Conservation (phyloP, 768 basidiomycete genomes). For the Omphalotus guepiniiformis region DNA sequence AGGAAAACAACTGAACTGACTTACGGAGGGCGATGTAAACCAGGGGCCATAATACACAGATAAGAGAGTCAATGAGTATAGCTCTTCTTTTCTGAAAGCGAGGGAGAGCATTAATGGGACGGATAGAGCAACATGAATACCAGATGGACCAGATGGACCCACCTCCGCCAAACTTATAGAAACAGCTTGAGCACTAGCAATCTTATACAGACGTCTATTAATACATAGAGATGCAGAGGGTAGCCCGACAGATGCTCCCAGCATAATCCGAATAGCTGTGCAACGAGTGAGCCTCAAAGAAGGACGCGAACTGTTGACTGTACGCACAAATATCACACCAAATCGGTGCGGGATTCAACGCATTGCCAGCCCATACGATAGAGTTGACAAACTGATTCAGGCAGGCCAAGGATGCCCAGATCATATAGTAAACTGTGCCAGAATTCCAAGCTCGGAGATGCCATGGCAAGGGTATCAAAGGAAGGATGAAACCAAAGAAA, state of each 20-base stretch:
- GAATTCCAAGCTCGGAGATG: slow-evolving; percentile 39
- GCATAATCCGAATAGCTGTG: not conserved
- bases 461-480: slow-evolving; percentile 37
- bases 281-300: not conserved
- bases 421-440: slow-evolving; percentile 36
- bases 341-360: slow-evolving; percentile 31
- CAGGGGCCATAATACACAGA: slow-evolving; percentile 34
- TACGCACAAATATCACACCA: slow-evolving; percentile 54
- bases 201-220: slow-evolving; percentile 17
- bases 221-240: slow-evolving; percentile 13
- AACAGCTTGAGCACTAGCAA: not conserved
- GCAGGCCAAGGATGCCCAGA: slow-evolving; percentile 30
- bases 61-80: slow-evolving; percentile 30
- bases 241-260: not conserved
- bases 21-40: slow-evolving; percentile 30
- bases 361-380: slow-evolving; percentile 39
- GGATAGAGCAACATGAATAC: not conserved
- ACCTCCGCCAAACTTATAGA: not conserved
- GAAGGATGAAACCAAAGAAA: slow-evolving; percentile 33
- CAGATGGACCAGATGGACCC: not conserved
- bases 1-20: slow-evolving; percentile 10
- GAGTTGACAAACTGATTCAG: slow-evolving; percentile 38
- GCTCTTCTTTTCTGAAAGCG: slow-evolving; percentile 29
- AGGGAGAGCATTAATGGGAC: slow-evolving; percentile 17
- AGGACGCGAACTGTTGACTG: not conserved